Conservation (phyloP, 1,284 basidiomycete genomes). For the Rhizoctonia solani region DNA sequence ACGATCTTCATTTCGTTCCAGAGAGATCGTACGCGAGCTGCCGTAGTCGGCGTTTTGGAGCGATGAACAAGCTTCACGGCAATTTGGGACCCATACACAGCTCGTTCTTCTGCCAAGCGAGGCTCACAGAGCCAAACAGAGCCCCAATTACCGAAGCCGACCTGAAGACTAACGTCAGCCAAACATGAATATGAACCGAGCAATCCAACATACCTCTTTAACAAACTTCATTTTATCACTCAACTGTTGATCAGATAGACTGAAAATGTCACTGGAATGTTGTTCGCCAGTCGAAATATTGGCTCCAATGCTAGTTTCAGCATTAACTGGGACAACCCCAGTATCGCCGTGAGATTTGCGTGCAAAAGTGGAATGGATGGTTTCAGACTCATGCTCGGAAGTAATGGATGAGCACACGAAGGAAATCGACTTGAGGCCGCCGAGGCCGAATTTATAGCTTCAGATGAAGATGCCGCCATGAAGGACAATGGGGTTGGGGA, state of each 20-base stretch:
- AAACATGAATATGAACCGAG: slow-evolving; percentile 21
- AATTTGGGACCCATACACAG: slow-evolving; percentile 51
- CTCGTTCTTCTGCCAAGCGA: slow-evolving; percentile 30
- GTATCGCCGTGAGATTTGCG: slow-evolving; percentile 8
- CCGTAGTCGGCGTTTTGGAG: slow-evolving; percentile 75
- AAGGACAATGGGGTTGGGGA: neutral
- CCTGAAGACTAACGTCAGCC: slow-evolving; percentile 49
- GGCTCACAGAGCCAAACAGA: slow-evolving; percentile 70
- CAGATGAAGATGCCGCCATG: slow-evolving; percentile 10
- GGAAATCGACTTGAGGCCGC: slow-evolving; percentile 25
- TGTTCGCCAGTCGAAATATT: slow-evolving; percentile 3
- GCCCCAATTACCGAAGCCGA: slow-evolving; percentile 87
- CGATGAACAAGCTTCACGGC: slow-evolving; percentile 88
- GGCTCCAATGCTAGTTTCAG: neutral
- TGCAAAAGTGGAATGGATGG: slow-evolving; percentile 11
- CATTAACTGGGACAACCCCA: neutral
- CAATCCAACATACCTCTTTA: slow-evolving; percentile 59
- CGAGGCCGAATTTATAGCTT: slow-evolving; percentile 5
- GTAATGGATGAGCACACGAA: neutral
- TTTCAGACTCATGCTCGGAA: slow-evolving; percentile 14
- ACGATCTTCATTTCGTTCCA: slow-evolving; percentile 97
- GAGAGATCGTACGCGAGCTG: slow-evolving; percentile 84
- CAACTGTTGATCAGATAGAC: slow-evolving; percentile 63
- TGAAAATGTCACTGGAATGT: slow-evolving; percentile 36
- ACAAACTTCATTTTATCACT: slow-evolving; percentile 72